Evolutionary conservation across 768 basidiomycete species (phyloP), one percentile per base, ranked within the genome.

Genomic region (Tubosaeta sp.): DNA sequence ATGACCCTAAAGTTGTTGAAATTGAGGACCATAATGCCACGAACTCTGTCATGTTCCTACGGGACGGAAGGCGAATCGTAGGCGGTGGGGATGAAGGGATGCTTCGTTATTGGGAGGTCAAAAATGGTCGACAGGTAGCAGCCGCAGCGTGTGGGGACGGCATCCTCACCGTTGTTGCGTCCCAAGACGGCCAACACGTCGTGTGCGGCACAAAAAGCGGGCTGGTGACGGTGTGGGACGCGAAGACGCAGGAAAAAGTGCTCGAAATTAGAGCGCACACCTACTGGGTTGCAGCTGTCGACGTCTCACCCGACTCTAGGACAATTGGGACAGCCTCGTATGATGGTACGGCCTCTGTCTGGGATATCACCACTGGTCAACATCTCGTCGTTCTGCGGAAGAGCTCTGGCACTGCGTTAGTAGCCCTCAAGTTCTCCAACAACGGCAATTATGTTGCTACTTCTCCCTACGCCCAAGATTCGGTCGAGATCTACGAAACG

Each of bases 161-260:
- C 17, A 22, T 58, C 39, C 55, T 58, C 43, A 32, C 48, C 2
- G 6, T 57, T 26, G 51, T 42, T 3, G 48, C 50, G 27, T 58
- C 55, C 45, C 50, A 44, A 31, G 55, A 58, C 4, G 51, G 57
- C 31, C 52, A 39, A 19, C 34, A 5, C 29, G 27, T 58, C 42
- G 57, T 58, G 11, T 57, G 51, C 13, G 57, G 57, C n/a, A 43
- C 51, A 2, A 57, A 57, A 34, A 57, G 38, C 42, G 57, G 57
- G 22, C 26, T 44, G 43, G 54, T 58, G 12, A 47, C 35, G 1
- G 51, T 58, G 13, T 53, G 57, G 57, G 51, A 57, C 26, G 26
- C 48, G 17, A 22, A 35, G 12, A 53, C 55, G 2, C 45, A n/a
- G 19, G n/a, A 41, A 34, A 52, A 39, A 27, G 35, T 47, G 32